A percentile compares a stretch with the other conserved stretches of the same genome.
phyloP scores from a whole-genome alignment of 2,329 filamentous ascomycete species.

The Diplodia mutila region DNA sequence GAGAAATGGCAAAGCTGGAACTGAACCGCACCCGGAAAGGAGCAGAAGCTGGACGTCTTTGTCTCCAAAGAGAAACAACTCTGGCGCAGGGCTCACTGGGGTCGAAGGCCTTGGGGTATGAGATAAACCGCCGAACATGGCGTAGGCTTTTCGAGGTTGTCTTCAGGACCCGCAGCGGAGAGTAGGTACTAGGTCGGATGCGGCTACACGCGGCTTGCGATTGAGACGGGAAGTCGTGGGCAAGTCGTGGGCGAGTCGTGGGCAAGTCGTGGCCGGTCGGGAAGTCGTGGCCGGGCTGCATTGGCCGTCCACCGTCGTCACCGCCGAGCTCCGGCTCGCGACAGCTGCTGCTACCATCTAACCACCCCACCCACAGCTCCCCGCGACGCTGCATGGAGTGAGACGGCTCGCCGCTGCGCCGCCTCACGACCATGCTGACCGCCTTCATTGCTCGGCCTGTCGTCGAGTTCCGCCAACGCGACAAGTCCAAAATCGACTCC shows the following conservation, averaged over 20 bases:
- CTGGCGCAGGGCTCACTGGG: neutral
- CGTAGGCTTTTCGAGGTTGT: too few species aligned
- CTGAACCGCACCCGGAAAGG: neutral
- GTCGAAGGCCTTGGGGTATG: too few species aligned
- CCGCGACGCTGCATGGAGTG: slow-evolving; percentile 10
- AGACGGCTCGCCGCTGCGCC: neutral
- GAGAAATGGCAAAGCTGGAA: neutral
- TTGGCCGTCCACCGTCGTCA: slow-evolving; percentile 20
- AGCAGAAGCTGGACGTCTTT: neutral
- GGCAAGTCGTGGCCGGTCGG: too few species aligned
- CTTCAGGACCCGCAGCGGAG: too few species aligned
- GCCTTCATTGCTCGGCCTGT: slow-evolving; percentile 96
- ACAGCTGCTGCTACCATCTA: neutral
- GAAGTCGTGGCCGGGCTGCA: neutral
- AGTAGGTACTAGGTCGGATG: too few species aligned
- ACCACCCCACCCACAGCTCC: neutral
- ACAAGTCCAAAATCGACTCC: slow-evolving; percentile 97
- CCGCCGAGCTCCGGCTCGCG: neutral
- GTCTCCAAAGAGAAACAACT: neutral
- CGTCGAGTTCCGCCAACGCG: slow-evolving; percentile 92
- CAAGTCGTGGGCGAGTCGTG: too few species aligned
- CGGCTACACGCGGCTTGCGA: too few species aligned
- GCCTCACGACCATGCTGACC: slow-evolving; percentile 72
- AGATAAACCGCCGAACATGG: too few species aligned
- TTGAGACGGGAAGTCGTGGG: too few species aligned